Evolutionary conservation across 495 filamentous ascomycete genomes (phyloP).

Genomic region (Pseudevernia furfuracea): DNA sequence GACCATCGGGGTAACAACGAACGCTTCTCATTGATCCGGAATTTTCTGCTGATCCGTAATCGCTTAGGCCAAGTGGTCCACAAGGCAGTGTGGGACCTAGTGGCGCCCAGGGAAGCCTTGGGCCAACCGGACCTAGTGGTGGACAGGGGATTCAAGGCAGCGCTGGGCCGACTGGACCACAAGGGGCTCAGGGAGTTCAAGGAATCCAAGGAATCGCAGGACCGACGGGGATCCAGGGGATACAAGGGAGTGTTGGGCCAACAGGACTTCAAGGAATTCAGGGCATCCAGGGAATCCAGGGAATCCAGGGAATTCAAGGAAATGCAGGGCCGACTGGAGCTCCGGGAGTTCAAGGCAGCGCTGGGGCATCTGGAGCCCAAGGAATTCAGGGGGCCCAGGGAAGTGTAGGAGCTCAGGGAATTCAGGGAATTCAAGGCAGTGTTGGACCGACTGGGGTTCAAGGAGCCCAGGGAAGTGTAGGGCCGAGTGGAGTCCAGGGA

Average conservation of each 20-base stretch:
- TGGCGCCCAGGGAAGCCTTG: neutral
- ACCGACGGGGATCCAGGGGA: neutral
- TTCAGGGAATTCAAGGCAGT: neutral
- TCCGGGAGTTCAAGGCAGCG: too few relatives aligned
- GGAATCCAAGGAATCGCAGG: neutral
- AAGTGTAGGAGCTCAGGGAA: too few relatives aligned
- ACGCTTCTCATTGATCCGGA: neutral
- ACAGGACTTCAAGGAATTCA: neutral
- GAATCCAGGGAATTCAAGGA: neutral
- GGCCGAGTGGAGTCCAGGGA: neutral
- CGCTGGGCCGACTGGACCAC: neutral
- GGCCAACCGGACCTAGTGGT: constrained; percentile 5
- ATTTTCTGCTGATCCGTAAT: neutral
- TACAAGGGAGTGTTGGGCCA: neutral
- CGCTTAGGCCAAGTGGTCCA: constrained; percentile 11
- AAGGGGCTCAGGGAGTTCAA: too few relatives aligned
- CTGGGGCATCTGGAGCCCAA: too few relatives aligned
- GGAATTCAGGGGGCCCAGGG: too few relatives aligned
- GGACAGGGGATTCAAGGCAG: neutral
- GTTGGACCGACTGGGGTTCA: constrained; percentile 6
- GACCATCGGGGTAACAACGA: neutral
- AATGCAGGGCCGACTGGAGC: too few relatives aligned
- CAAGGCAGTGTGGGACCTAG: constrained; percentile 5
- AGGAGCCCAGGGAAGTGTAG: neutral
- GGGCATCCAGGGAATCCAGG: too few relatives aligned